A percentile compares a stretch with the other conserved stretches of the same genome.
phyloP scores from a whole-genome alignment of 2,329 filamentous ascomycete species.

The Pochonia chlamydosporia region DNA sequence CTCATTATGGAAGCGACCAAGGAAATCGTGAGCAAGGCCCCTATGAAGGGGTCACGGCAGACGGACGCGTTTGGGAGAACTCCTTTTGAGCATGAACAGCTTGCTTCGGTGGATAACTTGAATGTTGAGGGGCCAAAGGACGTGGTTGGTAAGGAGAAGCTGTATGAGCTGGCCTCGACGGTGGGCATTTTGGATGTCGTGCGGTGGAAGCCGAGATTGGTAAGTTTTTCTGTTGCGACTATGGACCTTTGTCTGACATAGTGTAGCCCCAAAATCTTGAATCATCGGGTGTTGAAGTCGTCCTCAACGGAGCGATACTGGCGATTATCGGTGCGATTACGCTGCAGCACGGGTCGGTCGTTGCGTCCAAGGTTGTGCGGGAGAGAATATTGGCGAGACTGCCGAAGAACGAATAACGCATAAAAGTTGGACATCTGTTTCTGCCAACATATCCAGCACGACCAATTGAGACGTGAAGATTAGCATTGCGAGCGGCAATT shows the following conservation, averaged over 20 bases:
- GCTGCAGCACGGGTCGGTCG: slow-evolving; percentile 77
- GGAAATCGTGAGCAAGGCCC: slow-evolving; percentile 28
- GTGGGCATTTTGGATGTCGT: slow-evolving; percentile 71
- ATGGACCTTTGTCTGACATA: slow-evolving; percentile 9
- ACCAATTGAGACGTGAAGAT: too few relatives aligned
- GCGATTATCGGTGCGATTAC: slow-evolving; percentile 84
- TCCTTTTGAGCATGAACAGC: slow-evolving; percentile 64
- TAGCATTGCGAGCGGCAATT: too few relatives aligned
- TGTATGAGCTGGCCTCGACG: slow-evolving; percentile 62
- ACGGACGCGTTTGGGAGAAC: slow-evolving; percentile 49
- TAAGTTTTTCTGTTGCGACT: slow-evolving; percentile 34
- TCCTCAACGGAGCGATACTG: slow-evolving; percentile 73
- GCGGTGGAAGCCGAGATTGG: slow-evolving; percentile 82
- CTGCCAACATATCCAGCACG: too few relatives aligned
- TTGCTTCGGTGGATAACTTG: slow-evolving; percentile 71
- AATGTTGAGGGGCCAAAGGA: slow-evolving; percentile 52
- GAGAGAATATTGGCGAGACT: slow-evolving; percentile 61
- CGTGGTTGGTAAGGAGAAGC: slow-evolving; percentile 56
- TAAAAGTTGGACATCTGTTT: too few relatives aligned
- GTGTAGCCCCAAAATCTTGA: slow-evolving; percentile 58
- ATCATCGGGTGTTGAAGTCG: slow-evolving; percentile 66
- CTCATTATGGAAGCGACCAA: slow-evolving; percentile 34
- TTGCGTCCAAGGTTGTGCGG: slow-evolving; percentile 67
- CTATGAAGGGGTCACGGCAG: slow-evolving; percentile 17
- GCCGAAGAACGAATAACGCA: slow-evolving; percentile 10